These are phyloP conservation scores for Leccinum imitatum DNA, from an alignment of 768 basidiomycete genomes.

Conservation along the genomic window DNA sequence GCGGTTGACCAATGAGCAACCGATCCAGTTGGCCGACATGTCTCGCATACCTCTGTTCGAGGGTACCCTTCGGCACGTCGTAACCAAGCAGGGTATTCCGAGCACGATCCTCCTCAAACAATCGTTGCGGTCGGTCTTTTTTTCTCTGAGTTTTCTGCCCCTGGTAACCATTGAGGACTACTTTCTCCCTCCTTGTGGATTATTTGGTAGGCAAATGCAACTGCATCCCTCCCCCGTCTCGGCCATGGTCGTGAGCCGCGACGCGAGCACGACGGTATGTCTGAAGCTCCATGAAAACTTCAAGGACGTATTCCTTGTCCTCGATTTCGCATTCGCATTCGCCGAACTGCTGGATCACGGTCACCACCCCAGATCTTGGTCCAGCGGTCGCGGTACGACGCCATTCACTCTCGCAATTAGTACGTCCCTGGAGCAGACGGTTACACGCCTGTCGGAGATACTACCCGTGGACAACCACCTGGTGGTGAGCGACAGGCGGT, in stretches of 20 bases:
- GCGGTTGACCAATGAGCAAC: conserved; percentile 43
- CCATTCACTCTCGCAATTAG: conserved; percentile 52
- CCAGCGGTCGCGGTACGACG: conserved; percentile 25
- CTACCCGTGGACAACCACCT: conserved; percentile 46
- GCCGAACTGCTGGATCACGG: conserved; percentile 40
- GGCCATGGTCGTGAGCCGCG: conserved; percentile 56
- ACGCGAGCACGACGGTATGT: conserved; percentile 57
- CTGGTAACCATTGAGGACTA: neutral
- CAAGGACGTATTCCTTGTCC: conserved; percentile 49
- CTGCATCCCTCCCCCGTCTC: conserved; percentile 16
- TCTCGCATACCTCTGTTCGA: conserved; percentile 49
- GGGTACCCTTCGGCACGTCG: conserved; percentile 33
- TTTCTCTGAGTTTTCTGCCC: neutral
- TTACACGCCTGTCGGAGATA: conserved; percentile 45
- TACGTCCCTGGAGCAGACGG: conserved; percentile 44
- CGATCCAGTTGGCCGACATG: conserved; percentile 54
- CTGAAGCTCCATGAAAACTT: conserved; percentile 33
- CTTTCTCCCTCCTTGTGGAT: neutral
- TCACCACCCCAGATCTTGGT: neutral
- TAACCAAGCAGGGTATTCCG: conserved; percentile 39
- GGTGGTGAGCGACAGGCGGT: conserved; percentile 46
- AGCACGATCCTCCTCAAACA: conserved; percentile 36
- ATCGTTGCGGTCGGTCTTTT: conserved; percentile 22
- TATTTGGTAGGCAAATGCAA: conserved; percentile 26
- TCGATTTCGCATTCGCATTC: conserved; percentile 59